Evolutionary conservation across 805 yeast species (phyloP).

Genomic region (Ogataea salicorniae): DNA sequence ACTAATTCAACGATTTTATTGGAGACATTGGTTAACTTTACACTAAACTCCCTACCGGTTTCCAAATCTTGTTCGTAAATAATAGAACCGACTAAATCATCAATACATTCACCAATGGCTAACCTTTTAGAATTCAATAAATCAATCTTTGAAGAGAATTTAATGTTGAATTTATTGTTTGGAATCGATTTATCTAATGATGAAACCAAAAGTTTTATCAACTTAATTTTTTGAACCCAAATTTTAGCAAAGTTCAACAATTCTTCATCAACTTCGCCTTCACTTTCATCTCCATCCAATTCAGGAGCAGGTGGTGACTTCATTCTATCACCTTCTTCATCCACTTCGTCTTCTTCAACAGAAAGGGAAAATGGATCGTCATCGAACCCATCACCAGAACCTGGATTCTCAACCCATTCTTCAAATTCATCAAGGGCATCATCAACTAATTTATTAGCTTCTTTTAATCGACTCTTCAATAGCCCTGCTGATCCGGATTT

Average conservation of each 20-base stretch:
- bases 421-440: conserved; percentile 66
- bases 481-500: conserved; percentile 50
- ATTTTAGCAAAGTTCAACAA: conserved; percentile 32
- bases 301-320: neutral
- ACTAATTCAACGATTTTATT: conserved; percentile 34
- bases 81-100: conserved; percentile 53
- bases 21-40: conserved; percentile 18
- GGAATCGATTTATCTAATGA: conserved; percentile 59
- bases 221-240: conserved; percentile 50
- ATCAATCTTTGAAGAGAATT: conserved; percentile 42
- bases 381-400: conserved; percentile 19
- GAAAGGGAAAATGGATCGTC: conserved; percentile 42
- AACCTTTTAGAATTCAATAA: conserved; percentile 39
- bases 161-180: conserved; percentile 18
- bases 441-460: conserved; percentile 41
- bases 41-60: conserved; percentile 24
- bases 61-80: conserved; percentile 41
- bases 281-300: conserved; percentile 21
- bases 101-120: conserved; percentile 42
- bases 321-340: conserved; percentile 16
- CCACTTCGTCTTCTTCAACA: conserved; percentile 34
- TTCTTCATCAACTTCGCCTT: conserved; percentile 23
- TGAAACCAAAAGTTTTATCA: conserved; percentile 53
- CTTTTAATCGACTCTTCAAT: conserved; percentile 41
- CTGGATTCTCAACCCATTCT: conserved; percentile 66